Evolutionary conservation across 164 flowering plant species (phyloP), one percentile per base, ranked within the genome.

Genomic region (Liriodendron chinense): DNA sequence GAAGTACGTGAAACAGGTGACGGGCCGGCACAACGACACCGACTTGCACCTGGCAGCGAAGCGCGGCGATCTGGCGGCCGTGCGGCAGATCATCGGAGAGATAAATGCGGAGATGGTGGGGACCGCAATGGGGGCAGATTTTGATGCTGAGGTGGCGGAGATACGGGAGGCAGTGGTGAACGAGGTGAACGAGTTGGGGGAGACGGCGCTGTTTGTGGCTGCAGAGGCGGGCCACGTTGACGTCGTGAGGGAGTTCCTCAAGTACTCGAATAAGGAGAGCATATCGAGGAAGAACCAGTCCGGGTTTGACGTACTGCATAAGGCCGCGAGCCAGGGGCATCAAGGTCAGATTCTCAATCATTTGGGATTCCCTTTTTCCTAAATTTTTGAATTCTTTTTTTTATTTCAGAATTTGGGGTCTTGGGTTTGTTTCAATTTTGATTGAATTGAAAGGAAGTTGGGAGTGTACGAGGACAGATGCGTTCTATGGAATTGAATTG

Each of bases 1-100:
- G 88, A 93, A 90, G 89, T 93, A 91, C 69, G 94, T 93, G 82
- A 91, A 86, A 82, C 96, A 93, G 79, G 98, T 93, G 77, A 93
- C 94, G 0, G 98, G 96, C 9, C 80, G 90, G 59, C 90, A 87
- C 78, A 90, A 93, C 65, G 98, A 93, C 80, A 90, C 98, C 0
- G 96, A 91, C 85, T 87, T 93, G 63, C 98, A 93, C 77, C 79
- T 93, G 78, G 94, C 96, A 0, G 94, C 93, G 5, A 86, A 87
- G 76, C 82, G 90, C 1, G 96, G 96, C 7, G 91, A 93, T 80
- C 77, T 86, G 73, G 79, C 75, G 1, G 89, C 88, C 1, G 88
- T 93, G 74, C 85, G 77, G 85, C 86, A 84, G 80, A 91, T 94
- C 47, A 76, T 94, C 7, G 81, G 71, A 14, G 96, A 88, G 24